Evolutionary conservation across 306 rosid genomes (phyloP).

Genomic region (Vigna angularis): DNA sequence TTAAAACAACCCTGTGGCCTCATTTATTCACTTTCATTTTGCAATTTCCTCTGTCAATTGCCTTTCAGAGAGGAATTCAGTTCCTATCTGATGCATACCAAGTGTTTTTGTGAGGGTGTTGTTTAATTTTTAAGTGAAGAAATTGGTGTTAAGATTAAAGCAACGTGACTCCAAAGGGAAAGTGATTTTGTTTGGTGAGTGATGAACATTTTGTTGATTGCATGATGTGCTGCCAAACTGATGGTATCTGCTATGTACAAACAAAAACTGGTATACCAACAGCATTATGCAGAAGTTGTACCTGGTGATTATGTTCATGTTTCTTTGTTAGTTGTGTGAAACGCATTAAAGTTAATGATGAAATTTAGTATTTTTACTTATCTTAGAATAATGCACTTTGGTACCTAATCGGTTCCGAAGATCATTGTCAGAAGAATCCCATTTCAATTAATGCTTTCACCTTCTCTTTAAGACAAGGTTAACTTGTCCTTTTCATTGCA

Average conservation of each 20-base stretch:
- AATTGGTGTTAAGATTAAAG: conserved; percentile 41
- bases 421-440: neutral
- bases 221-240: conserved; percentile 51
- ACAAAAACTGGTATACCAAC: conserved; percentile 50
- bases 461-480: neutral
- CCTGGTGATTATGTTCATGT: conserved; percentile 3
- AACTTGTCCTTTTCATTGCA: neutral
- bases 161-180: conserved; percentile 65
- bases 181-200: conserved; percentile 63
- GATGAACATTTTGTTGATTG: conserved; percentile 48
- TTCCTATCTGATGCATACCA: conserved; percentile 45
- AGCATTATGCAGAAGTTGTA: neutral
- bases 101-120: conserved; percentile 39
- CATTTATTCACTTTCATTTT: conserved; percentile 16
- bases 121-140: conserved; percentile 43
- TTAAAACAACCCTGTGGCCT: conserved; percentile 38
- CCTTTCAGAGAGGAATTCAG: conserved; percentile 45
- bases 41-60: conserved; percentile 35
- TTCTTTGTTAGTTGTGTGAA: neutral
- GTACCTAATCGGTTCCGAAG: neutral
- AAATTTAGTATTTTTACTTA: neutral
- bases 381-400: neutral
- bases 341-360: neutral
- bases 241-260: conserved; percentile 25
- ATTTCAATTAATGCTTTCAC: neutral